These are phyloP conservation scores for Phytophthora ramorum DNA, from an alignment of 352 stramenopile genomes.

Conservation along the genomic window DNA sequence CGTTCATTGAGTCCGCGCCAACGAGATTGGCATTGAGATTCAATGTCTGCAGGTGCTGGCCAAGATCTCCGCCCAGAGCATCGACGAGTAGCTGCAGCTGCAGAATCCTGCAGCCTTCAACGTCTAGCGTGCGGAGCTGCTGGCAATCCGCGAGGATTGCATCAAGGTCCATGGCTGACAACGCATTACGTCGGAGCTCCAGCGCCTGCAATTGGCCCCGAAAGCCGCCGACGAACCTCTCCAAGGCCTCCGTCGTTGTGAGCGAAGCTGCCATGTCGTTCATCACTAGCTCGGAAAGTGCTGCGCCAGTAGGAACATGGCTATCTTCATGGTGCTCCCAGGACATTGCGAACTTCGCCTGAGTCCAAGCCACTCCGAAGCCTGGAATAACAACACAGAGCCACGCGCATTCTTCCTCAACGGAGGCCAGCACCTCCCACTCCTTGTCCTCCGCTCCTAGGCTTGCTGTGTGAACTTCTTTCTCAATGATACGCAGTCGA, in stretches of 20 bases:
- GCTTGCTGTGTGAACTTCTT: conserved; percentile 23
- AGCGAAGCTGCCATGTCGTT: conserved; percentile 35
- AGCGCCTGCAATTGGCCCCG: conserved; percentile 30
- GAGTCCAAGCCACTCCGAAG: conserved; percentile 39
- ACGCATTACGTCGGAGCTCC: conserved; percentile 36
- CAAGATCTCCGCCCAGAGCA: conserved; percentile 27
- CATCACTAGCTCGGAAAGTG: conserved; percentile 36
- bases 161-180: conserved; percentile 40
- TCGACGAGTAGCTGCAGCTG: conserved; percentile 44
- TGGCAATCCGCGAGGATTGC: conserved; percentile 28
- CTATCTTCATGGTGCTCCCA: conserved; percentile 22
- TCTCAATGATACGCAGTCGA: conserved; percentile 32
- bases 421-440: conserved; percentile 35
- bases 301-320: conserved; percentile 7
- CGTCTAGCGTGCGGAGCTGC: conserved; percentile 32
- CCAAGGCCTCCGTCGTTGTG: conserved; percentile 29
- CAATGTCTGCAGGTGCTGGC: conserved; percentile 31
- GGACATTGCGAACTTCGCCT: conserved; percentile 26
- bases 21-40: conserved; percentile 45
- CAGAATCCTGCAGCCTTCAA: conserved; percentile 43
- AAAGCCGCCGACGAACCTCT: conserved; percentile 34
- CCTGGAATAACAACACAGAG: conserved; percentile 37
- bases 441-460: conserved; percentile 12
- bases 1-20: conserved; percentile 32
- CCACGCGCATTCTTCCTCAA: conserved; percentile 20